Evolutionary conservation across 352 stramenopile genomes (phyloP), one percentile per base, ranked within the genome.

Genomic region (Phytophthora syringae): DNA sequence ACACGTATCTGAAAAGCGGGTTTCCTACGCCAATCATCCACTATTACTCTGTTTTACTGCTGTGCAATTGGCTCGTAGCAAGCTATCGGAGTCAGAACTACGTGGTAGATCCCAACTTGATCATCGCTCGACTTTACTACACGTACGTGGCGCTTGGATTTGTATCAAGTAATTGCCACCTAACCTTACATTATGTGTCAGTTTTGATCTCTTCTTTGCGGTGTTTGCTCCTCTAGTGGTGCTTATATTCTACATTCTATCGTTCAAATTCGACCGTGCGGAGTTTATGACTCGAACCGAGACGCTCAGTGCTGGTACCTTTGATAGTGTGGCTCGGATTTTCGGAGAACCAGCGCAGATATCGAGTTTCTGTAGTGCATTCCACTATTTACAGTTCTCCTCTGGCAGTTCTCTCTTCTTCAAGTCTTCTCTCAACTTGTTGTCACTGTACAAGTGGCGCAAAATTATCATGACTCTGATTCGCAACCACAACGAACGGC

Each of bases 191-290:
- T n/a, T n/a, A n/a, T n/a, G n/a, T n/a, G 32, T 7, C 21, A 82
- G 74, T 1, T 79, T 77, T 39, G 75, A 84, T 28, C 44, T 87
- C 5, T 84, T 84, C 64, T 87, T 87, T 34, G 78, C 74, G 1
- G 78, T 77, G 12, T 87, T 83, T 21, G 67, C 78, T 16, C 65
- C 73, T 10, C 30, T 83, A 7, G 57, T 78, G 3, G 75, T 84
- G 13, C 43, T 86, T 7, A 48, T 72, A 0, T 84, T 82, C 49
- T 72, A 64, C 7, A 54, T 74, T 12, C 16, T 59, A 18, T 63
- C 71, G 2, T 87, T 87, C 34, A 18, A 76, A 3, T 81, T 84
- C 28, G 76, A 83, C 37, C 72, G 67, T 10, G 52, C 36, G 0
- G 62, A 56, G 1, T 84, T 73, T 32, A 32, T 49, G 3, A 76